Conservation (phyloP, 148 eudicot species). For the Spergularia bocconei region DNA sequence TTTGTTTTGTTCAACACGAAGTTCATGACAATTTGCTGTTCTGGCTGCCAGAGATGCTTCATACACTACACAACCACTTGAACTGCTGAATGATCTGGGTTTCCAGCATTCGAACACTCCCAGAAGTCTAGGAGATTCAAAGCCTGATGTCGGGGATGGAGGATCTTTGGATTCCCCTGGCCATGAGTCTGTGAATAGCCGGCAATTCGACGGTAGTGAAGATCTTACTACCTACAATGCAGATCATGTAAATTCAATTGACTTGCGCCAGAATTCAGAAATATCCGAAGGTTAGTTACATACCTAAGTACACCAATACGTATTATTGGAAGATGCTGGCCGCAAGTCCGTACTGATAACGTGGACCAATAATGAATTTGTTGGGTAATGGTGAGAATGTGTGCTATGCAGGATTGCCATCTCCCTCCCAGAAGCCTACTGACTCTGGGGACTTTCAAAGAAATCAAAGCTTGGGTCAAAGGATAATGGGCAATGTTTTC, state of each 20-base stretch:
- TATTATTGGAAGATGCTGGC: neutral
- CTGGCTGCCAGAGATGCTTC: slow-evolving; percentile 78
- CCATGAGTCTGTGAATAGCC: slow-evolving; percentile 29
- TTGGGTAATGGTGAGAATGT: slow-evolving; percentile 6
- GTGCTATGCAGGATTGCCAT: slow-evolving; percentile 54
- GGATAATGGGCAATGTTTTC: slow-evolving; percentile 89
- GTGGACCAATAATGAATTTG: neutral
- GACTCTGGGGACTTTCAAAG: slow-evolving; percentile 58
- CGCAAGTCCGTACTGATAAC: neutral
- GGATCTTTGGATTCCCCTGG: slow-evolving; percentile 25
- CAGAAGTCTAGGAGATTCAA: slow-evolving; percentile 40
- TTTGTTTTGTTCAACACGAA: neutral
- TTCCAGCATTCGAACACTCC: slow-evolving; percentile 51
- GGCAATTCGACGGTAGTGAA: slow-evolving; percentile 33
- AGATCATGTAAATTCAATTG: slow-evolving; percentile 34
- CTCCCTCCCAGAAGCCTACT: slow-evolving; percentile 55
- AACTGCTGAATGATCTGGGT: slow-evolving; percentile 83
- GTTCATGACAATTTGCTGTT: slow-evolving; percentile 9
- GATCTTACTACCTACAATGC: slow-evolving; percentile 17
- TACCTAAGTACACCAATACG: neutral
- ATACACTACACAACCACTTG: slow-evolving; percentile 93
- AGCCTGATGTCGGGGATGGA: slow-evolving; percentile 34
- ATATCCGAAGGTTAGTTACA: slow-evolving; percentile 62
- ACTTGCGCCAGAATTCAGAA: slow-evolving; percentile 32
- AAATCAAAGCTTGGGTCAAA: slow-evolving; percentile 87